A percentile compares a stretch with the other conserved stretches of the same genome.
These are phyloP conservation scores for Hypoxylon sp. DNA, from an alignment of 2,329 filamentous ascomycete species.

Conservation along the genomic window DNA sequence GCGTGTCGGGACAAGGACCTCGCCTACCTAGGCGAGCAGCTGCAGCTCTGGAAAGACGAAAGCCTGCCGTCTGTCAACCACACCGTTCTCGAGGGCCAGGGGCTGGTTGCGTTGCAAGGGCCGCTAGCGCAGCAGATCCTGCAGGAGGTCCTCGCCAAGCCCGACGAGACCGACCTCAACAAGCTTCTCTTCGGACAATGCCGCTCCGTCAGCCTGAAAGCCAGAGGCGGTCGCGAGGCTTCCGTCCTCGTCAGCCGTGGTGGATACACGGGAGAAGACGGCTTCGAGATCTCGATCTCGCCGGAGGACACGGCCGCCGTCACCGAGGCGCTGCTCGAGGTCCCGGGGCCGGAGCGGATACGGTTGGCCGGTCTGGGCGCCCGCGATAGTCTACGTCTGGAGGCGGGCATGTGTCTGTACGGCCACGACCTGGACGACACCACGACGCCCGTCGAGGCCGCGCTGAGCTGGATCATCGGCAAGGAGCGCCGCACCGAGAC, in stretches of 20 bases:
- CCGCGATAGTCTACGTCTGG: constrained; percentile 88
- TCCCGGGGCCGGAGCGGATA: constrained; percentile 68
- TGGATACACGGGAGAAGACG: constrained; percentile 97
- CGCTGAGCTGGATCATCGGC: constrained; percentile 80
- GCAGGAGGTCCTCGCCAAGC: constrained; percentile 65
- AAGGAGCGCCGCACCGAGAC: constrained; percentile 69
- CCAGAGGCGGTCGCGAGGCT: constrained; percentile 59
- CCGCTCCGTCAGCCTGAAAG: constrained; percentile 69
- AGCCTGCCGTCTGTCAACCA: constrained; percentile 67
- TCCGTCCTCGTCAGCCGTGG: constrained; percentile 81
- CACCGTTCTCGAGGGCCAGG: constrained; percentile 75
- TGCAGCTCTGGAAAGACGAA: constrained; percentile 66
- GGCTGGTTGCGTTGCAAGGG: constrained; percentile 89
- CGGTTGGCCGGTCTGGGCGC: constrained; percentile 89
- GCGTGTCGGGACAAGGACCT: constrained; percentile 90
- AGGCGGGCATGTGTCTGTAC: constrained; percentile 99
- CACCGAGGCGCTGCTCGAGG: constrained; percentile 73
- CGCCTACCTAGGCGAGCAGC: constrained; percentile 75
- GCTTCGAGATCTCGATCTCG: constrained; percentile 93
- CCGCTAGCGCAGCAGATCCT: constrained; percentile 78
- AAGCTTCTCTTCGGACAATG: constrained; percentile 84
- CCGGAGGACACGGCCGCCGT: constrained; percentile 70
- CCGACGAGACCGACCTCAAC: constrained; percentile 63
- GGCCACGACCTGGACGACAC: constrained; percentile 93
- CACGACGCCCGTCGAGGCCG: constrained; percentile 67